Base-by-base conservation (phyloP, 2,329 filamentous ascomycete genomes). In the Davidsoniella eucalypti region DNA sequence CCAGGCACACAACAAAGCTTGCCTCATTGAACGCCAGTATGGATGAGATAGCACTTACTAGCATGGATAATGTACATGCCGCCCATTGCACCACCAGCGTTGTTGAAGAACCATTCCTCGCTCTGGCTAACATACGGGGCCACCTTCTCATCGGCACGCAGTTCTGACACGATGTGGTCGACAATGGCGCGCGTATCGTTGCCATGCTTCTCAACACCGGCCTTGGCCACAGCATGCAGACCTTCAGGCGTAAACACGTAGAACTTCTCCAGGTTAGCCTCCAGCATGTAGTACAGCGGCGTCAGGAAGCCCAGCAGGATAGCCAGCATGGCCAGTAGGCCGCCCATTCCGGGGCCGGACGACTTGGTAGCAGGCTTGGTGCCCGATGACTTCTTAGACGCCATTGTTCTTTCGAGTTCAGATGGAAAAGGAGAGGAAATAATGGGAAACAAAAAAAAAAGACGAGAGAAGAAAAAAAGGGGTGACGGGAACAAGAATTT, bases 101-200 rank as follows among this genome's bases (percentile, higher is more conserved):
- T 93, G 72, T 93, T 94, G 60, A 94, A 90, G 43, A 93, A 72
- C 86, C 86, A 94, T 64, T 90, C 82, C 67, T 90, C 78, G 53
- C 82, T 68, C 50, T 75, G 62, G 67, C 83, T 87, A 61, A 90
- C 61, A 64, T 85, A 67, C 46, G 59, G 58, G 47, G 66, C 62
- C 61, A 67, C 58, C 58, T 71, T 73, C 44, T 61, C 60, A 33
- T 52, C 38, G 57, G 68, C 67, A 57, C 70, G 68, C 50, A 93
- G 71, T 66, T 86, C 80, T 54, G 67, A 60, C 47, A 85, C 77
- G 57, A 93, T 87, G 66, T 75, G 79, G 56, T 71, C 61, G 54
- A 87, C 82, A 8, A 87, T 73, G 51, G 70, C 69, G 52, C 70
- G 65, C 12, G 86, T 93, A 67, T 90, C 75, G 63, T 88, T 84